Evolutionary conservation across 2,329 filamentous ascomycete genomes (phyloP).

Genomic region (Chaetothyriales sp.): DNA sequence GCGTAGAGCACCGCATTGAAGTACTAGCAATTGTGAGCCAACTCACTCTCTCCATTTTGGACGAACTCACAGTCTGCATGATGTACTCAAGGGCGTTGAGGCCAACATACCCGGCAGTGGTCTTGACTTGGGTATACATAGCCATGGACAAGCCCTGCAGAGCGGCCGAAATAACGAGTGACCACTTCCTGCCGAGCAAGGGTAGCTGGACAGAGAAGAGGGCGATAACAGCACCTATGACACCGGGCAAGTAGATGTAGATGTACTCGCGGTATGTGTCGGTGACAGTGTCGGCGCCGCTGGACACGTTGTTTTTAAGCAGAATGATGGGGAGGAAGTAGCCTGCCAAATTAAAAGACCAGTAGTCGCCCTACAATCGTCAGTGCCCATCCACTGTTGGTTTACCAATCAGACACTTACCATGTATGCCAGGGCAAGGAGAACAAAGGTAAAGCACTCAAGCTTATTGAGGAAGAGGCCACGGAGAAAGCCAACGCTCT

Average conservation of each 20-base stretch:
- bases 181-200: constrained; percentile 27
- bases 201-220: constrained; percentile 29
- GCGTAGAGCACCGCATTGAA: constrained; percentile 41
- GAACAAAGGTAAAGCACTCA: constrained; percentile 16
- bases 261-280: constrained; percentile 25
- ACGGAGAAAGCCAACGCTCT: constrained; percentile 22
- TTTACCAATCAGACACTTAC: constrained; percentile 26
- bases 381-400: background rate
- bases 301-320: constrained; percentile 19
- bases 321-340: constrained; percentile 27
- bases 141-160: constrained; percentile 24
- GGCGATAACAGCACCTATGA: constrained; percentile 24
- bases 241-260: constrained; percentile 25
- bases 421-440: constrained; percentile 32
- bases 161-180: constrained; percentile 31
- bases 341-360: constrained; percentile 22
- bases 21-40: constrained; percentile 25
- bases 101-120: constrained; percentile 34
- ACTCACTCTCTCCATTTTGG: background rate
- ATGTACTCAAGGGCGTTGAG: constrained; percentile 41
- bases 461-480: constrained; percentile 24
- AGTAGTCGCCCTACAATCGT: constrained; percentile 32
- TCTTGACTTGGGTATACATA: constrained; percentile 33
- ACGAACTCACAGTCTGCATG: constrained; percentile 29
- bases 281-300: constrained; percentile 11